These are phyloP conservation scores for Termitomyces sp. DNA, from an alignment of 1,284 basidiomycete species.

Conservation along the genomic window DNA sequence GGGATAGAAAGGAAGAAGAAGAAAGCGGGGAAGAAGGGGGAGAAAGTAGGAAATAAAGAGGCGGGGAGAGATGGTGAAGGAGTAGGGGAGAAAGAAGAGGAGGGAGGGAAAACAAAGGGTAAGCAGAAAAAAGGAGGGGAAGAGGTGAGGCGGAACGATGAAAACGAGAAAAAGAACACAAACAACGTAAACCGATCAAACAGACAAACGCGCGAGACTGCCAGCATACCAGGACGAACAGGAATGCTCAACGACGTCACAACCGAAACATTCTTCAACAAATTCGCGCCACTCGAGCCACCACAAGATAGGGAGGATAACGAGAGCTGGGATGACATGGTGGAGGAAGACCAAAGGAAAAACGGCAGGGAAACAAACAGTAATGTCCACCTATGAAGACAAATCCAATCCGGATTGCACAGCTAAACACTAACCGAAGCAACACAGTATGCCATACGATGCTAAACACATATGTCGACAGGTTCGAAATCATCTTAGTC, in stretches of 20 bases:
- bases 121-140: background rate
- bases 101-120: background rate
- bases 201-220: background rate
- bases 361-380: background rate
- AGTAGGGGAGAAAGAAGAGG: background rate
- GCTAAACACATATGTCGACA: background rate
- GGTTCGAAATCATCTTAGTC: background rate
- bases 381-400: background rate
- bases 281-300: too few species aligned
- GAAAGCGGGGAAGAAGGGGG: background rate
- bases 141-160: too few species aligned
- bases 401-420: background rate
- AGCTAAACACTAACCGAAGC: constrained; percentile 4
- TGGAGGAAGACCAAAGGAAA: background rate
- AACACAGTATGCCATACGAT: constrained; percentile 4
- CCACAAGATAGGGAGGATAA: too few species aligned
- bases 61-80: background rate
- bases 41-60: background rate
- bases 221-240: too few species aligned
- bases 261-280: too few species aligned
- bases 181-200: background rate
- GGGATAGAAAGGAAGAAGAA: background rate
- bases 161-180: background rate
- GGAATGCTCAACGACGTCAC: too few species aligned
- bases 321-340: too few species aligned